Evolutionary conservation across 208 protist species (phyloP).

Genomic region (Spongospora subterranea): DNA sequence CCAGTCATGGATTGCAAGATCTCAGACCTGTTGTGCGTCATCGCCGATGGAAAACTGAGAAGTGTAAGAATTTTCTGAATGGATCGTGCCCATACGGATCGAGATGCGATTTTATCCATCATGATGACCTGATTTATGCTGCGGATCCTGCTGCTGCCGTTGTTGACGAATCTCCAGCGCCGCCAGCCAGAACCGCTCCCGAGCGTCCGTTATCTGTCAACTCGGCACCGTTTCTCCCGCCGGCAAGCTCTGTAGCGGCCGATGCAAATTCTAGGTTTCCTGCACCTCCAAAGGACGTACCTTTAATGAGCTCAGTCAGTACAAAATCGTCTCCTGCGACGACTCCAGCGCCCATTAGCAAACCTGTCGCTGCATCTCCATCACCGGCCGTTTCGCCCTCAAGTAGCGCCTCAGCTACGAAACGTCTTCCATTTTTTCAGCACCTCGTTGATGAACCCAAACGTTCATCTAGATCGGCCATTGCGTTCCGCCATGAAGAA

Average conservation of each 20-base stretch:
- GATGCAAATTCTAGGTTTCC: background rate
- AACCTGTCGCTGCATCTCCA: background rate
- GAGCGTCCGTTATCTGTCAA: background rate
- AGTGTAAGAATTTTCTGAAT: slow-evolving; percentile 57
- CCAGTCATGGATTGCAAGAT: slow-evolving; percentile 10
- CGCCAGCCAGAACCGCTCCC: too few species aligned
- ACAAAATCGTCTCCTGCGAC: background rate
- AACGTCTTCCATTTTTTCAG: slow-evolving; percentile 50
- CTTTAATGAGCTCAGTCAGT: background rate
- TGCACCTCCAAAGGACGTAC: background rate
- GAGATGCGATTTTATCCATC: slow-evolving; percentile 42
- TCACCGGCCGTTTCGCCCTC: background rate
- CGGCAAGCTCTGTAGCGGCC: background rate
- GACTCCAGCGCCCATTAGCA: background rate
- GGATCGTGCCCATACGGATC: slow-evolving; percentile 37
- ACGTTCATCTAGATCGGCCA: background rate
- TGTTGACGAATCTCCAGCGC: background rate
- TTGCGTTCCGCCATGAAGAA: too few species aligned
- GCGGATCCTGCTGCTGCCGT: background rate
- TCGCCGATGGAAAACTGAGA: slow-evolving; percentile 44
- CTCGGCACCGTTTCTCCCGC: background rate
- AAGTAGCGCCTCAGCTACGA: background rate
- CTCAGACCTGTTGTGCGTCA: slow-evolving; percentile 40
- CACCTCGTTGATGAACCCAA: slow-evolving; percentile 48
- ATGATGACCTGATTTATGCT: slow-evolving; percentile 34